Base-by-base conservation (phyloP, 108 stramenopile species). In the Skeletonema menzelii region DNA sequence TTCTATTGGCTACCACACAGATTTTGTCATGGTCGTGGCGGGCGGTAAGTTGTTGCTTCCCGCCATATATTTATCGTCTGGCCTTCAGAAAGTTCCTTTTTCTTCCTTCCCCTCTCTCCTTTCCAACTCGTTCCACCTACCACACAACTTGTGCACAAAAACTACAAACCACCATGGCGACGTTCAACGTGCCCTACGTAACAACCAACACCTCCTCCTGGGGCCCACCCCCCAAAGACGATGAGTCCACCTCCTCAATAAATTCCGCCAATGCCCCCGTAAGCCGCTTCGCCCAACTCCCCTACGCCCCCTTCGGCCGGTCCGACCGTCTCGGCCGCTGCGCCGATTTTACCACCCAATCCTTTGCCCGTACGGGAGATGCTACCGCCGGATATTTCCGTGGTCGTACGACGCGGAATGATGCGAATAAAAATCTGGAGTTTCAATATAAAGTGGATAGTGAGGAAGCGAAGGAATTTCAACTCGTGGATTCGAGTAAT, bases 281-380 rank as follows among this genome's bases (percentile, higher is more conserved):
- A n/a, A 59, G 75, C 67, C 84, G 95, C 75, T 97, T 95, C 84
- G 72, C 76, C 53, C 67, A 83, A 28, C 81, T 98, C 26, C 97
- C 97, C 58, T 98, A 95, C 82, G 87, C 94, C 19, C 96, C 96
- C 8, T 98, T 98, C 72, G 95, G 95, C 20, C 91, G 96, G 34
- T 86, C 88, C 30, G 97, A 98, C 79, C 87, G 94, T 32, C 72
- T 93, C 20, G 95, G 95, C 2, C 83, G 91, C 15, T 88, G 81
- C 17, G 96, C 96, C 61, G 93, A 94, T 82, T 93, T 93, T 71
- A 89, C 90, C 56, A 71, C 80, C 55, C 19, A 56, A 38, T 69
- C 63, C 8, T 78, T 71, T 38, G 70, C 56, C 60, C 69, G 59
- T 10, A 79, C 60, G 27, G 69, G 64, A 53, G 74, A 80, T 19